Evolutionary conservation across 2,329 filamentous ascomycete species (phyloP), one percentile per base, ranked within the genome.

Genomic region (Stachybotrys elegans): DNA sequence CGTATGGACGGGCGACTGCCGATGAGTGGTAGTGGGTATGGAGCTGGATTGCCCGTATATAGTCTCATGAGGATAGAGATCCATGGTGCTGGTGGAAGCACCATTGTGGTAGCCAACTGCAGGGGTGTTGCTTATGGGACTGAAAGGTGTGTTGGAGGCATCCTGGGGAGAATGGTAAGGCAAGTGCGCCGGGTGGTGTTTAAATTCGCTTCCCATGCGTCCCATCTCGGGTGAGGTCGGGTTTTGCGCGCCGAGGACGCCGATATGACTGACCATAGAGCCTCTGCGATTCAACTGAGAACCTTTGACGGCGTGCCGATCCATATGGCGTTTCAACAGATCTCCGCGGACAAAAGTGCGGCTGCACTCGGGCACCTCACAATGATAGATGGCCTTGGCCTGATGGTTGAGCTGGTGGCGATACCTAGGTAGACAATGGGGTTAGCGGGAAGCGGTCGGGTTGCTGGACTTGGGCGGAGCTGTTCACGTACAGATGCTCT

Each of bases 401-500:
- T 88, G 86, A 68, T 97, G 93, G 62, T 98, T 98, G 54, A 97
- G 70, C 68, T 97, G 91, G 67, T 97, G 92, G 37, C 93, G 83
- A 69, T 96, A 82, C 37, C 80, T 84, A 17, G 43, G n/a, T n/a
- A n/a, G n/a, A n/a, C n/a, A n/a, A n/a, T n/a, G n/a, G n/a, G n/a
- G n/a, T n/a, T n/a, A n/a, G n/a, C n/a, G n/a, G n/a, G n/a, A n/a
- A n/a, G n/a, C n/a, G n/a, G n/a, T n/a, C n/a, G 19, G 3, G 22
- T 6, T 22, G 36, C 27, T n/a, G n/a, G n/a, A n/a, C n/a, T n/a
- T n/a, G n/a, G n/a, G n/a, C n/a, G n/a, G n/a, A n/a, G n/a, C n/a
- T n/a, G 22, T 35, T 35, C 27, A 46, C 76, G 75, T 79, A 96
- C 71, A 98, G 73, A 71, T 98, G 93, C 68, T 97, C 93, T 8